Conservation (phyloP, 1,284 basidiomycete species). For the Ceratobasidium sp. region DNA sequence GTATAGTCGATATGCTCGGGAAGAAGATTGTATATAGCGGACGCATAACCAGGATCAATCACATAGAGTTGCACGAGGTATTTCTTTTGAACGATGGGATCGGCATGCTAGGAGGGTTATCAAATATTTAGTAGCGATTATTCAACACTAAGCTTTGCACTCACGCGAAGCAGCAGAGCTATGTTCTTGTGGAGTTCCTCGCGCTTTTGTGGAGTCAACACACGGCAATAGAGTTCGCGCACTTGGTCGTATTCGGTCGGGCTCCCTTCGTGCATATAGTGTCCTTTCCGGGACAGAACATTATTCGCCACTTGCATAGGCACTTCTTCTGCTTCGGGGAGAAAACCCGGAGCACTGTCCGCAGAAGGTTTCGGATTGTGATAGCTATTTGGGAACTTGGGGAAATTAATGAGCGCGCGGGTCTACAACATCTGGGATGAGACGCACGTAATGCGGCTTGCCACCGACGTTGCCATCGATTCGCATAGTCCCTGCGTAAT, state of each 20-base stretch:
- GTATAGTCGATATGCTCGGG: constrained; percentile 52
- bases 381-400: constrained; percentile 55
- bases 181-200: constrained; percentile 56
- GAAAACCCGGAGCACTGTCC: constrained; percentile 53
- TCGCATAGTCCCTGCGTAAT: constrained; percentile 55
- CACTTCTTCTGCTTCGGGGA: constrained; percentile 52
- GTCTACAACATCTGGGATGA: neutral
- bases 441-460: constrained; percentile 53
- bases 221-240: constrained; percentile 54
- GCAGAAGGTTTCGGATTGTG: constrained; percentile 52
- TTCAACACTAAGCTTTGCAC: neutral
- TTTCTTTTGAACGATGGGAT: constrained; percentile 55
- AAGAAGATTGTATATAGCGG: constrained; percentile 52
- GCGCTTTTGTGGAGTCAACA: constrained; percentile 53
- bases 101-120: constrained; percentile 51
- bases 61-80: constrained; percentile 56
- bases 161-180: constrained; percentile 53
- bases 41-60: constrained; percentile 54
- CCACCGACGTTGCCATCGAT: constrained; percentile 54
- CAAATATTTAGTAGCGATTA: neutral
- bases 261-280: constrained; percentile 52
- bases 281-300: constrained; percentile 53
- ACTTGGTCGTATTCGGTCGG: constrained; percentile 56
- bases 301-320: constrained; percentile 55
- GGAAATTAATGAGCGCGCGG: neutral